phyloP scores from a whole-genome alignment of 495 filamentous ascomycete genomes.

The Talaromyces borbonicus region DNA sequence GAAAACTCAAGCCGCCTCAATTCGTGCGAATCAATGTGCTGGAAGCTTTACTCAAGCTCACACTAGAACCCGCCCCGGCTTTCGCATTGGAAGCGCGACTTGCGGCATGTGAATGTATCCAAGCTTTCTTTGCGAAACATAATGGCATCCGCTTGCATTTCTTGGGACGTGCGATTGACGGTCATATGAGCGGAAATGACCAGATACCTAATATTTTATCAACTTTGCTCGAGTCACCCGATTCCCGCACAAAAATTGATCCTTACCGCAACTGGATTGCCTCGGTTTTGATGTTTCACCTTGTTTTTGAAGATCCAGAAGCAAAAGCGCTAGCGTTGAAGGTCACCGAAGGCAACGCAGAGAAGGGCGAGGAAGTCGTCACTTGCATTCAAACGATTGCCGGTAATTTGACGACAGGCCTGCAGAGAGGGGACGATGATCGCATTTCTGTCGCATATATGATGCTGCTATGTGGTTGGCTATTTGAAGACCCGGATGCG shows the following conservation, averaged over 20 bases:
- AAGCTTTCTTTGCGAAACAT: constrained; percentile 82
- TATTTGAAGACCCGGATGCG: constrained; percentile 84
- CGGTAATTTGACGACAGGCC: constrained; percentile 65
- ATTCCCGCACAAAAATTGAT: constrained; percentile 51
- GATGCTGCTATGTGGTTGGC: constrained; percentile 86
- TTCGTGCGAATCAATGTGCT: constrained; percentile 69
- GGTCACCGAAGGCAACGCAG: constrained; percentile 82
- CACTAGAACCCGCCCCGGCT: constrained; percentile 54
- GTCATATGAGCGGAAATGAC: constrained; percentile 67
- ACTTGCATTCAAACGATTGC: constrained; percentile 85
- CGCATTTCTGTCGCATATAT: constrained; percentile 77
- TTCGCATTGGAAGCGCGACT: constrained; percentile 69
- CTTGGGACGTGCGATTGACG: constrained; percentile 77
- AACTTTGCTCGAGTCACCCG: constrained; percentile 58
- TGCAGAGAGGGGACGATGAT: constrained; percentile 69
- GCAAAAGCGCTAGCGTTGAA: constrained; percentile 71
- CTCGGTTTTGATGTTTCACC: constrained; percentile 76
- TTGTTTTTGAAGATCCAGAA: constrained; percentile 73
- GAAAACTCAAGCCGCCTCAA: constrained; percentile 36
- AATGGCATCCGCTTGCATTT: constrained; percentile 74
- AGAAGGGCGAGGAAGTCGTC: constrained; percentile 87
- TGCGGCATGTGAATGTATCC: constrained; percentile 79
- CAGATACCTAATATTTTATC: constrained; percentile 87
- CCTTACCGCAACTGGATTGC: constrained; percentile 92
- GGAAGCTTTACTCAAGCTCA: constrained; percentile 83